Evolutionary conservation across 148 eudicot genomes (phyloP), one percentile per base, ranked within the genome.

Genomic region (Dysphania ambrosioides): DNA sequence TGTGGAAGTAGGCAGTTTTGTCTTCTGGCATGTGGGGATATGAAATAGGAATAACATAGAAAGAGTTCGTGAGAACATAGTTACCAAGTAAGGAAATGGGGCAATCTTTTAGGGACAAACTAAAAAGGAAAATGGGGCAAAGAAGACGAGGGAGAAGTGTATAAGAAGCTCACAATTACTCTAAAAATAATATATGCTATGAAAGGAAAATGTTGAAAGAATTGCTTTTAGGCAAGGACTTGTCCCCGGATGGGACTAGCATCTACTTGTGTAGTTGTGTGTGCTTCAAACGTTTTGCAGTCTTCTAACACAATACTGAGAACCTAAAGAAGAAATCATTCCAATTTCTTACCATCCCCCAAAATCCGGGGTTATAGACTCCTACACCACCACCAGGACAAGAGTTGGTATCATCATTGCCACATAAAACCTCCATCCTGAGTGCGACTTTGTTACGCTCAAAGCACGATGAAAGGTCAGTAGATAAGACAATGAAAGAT

Each of bases 351-450:
- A 95, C 99, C 99, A 95, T 95, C 63, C 94, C 99, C 97, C 99
- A 95, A 72, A 78, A 95, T 80, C 99, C 99, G 56, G 97, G 99
- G 75, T 95, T 95, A 73, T 88, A 92, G 72, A 95, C 80, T 81
- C 97, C 97, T 40, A 95, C 97, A 47, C 99, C 99, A 56, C 90
- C 96, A 69, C 65, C 72, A 55, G 96, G 99, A 83, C 99, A 95
- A 35, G 64, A 36, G 35, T 71, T 85, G 71, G 75, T 59, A 73
- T 88, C 86, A 49, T 73, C 66, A 56, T 38, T 79, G 66, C 79
- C 97, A 86, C 99, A 95, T 71, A 88, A 77, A 34, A 92, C 91
- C 75, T 92, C 99, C 92, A 95, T 85, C 36, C 80, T 80, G 53
- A 94, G 92, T 42, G 98, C 97, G 67, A 94, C 79, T 72, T 87